Evolutionary conservation across 2,329 filamentous ascomycete genomes (phyloP).

Genomic region (Aspergillus versicolor): DNA sequence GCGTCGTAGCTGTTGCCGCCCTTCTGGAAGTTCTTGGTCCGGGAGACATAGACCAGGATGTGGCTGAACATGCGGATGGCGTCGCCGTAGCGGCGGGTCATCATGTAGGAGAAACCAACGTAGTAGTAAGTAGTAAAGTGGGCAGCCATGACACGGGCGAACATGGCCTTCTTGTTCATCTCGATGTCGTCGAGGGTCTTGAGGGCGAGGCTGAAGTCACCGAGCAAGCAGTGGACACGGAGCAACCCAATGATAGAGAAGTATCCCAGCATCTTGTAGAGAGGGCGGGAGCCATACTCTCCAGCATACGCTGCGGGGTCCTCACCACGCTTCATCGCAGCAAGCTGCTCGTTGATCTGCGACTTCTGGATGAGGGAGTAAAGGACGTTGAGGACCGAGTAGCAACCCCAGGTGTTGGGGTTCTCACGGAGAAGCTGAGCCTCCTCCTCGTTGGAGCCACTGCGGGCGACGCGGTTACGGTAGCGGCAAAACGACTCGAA

Average conservation of each 20-base stretch:
- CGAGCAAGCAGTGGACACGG: constrained; percentile 91
- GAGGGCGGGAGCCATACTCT: constrained; percentile 88
- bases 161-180: constrained; percentile 99
- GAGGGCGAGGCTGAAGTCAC: constrained; percentile 95
- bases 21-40: constrained; percentile 99
- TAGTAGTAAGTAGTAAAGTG: constrained; percentile 99
- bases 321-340: constrained; percentile 90
- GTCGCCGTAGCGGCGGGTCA: constrained; percentile 99
- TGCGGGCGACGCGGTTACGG: constrained; percentile 84
- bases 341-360: constrained; percentile 96
- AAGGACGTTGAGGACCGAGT: constrained; percentile 97
- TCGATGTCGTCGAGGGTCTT: constrained; percentile 99
- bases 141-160: constrained; percentile 97
- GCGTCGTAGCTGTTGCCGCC: constrained; percentile 86
- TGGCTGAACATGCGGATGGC: constrained; percentile 99
- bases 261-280: constrained; percentile 98
- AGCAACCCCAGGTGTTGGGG: constrained; percentile 99
- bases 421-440: constrained; percentile 88
- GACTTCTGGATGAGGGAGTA: constrained; percentile 99
- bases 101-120: constrained; percentile 99
- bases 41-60: constrained; percentile 97
- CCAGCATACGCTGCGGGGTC: constrained; percentile 84
- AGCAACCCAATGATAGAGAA: constrained; percentile 98
- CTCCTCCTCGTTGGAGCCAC: constrained; percentile 83
- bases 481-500: constrained; percentile 99